These are phyloP conservation scores for Cymbopogon flexuosus DNA, from an alignment of 202 grass and related monocot species.

Conservation along the genomic window DNA sequence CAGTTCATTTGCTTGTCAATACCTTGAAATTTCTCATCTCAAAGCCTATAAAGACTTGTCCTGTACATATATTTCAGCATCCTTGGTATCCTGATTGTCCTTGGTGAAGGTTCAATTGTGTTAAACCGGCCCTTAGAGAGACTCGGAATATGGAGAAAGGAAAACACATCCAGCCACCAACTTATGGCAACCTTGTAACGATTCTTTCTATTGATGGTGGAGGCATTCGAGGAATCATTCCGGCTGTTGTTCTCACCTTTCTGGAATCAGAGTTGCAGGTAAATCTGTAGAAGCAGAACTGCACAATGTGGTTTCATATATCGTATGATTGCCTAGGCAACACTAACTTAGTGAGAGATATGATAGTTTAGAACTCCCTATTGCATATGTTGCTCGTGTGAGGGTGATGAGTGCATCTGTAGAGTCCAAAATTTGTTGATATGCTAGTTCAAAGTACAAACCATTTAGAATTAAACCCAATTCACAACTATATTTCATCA, in stretches of 20 bases:
- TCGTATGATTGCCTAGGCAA: conserved; percentile 14
- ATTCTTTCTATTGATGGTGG: conserved; percentile 81
- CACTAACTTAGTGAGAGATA: background rate
- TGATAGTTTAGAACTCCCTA: conserved; percentile 9
- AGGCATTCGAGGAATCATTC: conserved; percentile 86
- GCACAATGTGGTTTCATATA: conserved; percentile 13
- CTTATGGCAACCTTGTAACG: conserved; percentile 76
- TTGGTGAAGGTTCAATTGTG: background rate
- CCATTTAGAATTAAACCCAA: background rate
- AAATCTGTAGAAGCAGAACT: conserved; percentile 32
- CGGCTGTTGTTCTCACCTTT: conserved; percentile 64
- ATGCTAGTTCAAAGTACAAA: conserved; percentile 22
- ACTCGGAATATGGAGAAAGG: conserved; percentile 38
- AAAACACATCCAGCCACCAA: conserved; percentile 58
- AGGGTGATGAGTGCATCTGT: background rate
- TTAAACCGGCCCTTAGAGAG: conserved; percentile 10
- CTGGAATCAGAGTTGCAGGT: conserved; percentile 87
- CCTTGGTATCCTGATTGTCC: background rate
- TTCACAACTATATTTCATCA: background rate
- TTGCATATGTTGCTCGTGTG: background rate
- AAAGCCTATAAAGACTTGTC: conserved; percentile 29
- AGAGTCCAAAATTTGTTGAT: background rate
- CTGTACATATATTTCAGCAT: background rate
- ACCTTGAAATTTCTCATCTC: conserved; percentile 27
- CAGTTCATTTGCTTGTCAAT: background rate